Evolutionary conservation across 1,139 yeast species (phyloP), one percentile per base, ranked within the genome.

Genomic region (Meyerozyma sp.): DNA sequence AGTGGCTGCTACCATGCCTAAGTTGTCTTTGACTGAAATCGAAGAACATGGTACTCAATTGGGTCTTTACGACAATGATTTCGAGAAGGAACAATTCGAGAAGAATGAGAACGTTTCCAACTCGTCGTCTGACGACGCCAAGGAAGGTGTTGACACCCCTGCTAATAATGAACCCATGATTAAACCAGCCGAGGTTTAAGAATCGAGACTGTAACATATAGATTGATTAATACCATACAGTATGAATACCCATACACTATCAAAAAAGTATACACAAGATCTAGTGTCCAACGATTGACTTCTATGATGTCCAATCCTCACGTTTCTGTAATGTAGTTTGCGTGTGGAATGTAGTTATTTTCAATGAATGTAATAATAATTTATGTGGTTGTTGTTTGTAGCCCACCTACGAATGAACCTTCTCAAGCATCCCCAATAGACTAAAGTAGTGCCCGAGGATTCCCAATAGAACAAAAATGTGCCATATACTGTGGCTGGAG

Each of bases 401-500:
- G 18, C 3, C 18, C 18, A 16, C 18, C 18, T 14, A 32, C 14
- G 29, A 39, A 18, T 16, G 46, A 39, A 60, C 54, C 36, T 52
- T 52, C 36, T 62, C 65, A 51, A 84, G 82, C 84, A 90, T 83
- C 47, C 79, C 82, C 50, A 88, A 69, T 26, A 89, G 70, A 23
- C 94, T 90, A 44, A 70, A 68, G 62, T 91, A 93, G 63, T 91
- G 97, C 32, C 94, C 95, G 46, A 87, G 66, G 21, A 90, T 81
- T 2, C 98, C 98, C 32, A 86, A 75, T 32, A 93, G 78, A 36
- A 93, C 98, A 59, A 87, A 88, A 14, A 89, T 62, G 64, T 93
- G 98, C 98, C 98, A 93, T 30, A 93, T 68, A 57, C 89, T 90
- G 63, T 93, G 98, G 41, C 96, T 88, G 32, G 81, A 76, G 47